A percentile compares a stretch with the other conserved stretches of the same genome.
Conservation (phyloP, 2,329 filamentous ascomycete species). For the Xylariaceae sp. region DNA sequence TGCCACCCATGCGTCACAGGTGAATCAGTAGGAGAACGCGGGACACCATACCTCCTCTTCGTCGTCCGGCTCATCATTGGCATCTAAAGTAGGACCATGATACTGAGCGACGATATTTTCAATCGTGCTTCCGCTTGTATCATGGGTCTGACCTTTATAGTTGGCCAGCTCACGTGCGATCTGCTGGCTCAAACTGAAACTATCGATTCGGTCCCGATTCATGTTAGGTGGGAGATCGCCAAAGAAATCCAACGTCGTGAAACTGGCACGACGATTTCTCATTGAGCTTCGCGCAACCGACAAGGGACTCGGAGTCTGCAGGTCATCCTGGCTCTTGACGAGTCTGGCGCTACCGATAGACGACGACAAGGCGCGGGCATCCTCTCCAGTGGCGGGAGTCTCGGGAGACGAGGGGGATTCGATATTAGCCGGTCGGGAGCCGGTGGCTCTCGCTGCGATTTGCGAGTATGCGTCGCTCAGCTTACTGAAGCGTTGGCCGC, state of each 20-base stretch:
- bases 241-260: neutral
- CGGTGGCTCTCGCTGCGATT: conserved; percentile 34
- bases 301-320: too few relatives aligned
- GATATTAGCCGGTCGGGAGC: conserved; percentile 15
- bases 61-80: conserved; percentile 6
- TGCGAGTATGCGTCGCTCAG: conserved; percentile 39
- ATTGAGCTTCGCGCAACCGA: conserved; percentile 14
- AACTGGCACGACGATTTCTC: conserved; percentile 2
- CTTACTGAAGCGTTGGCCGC: conserved; percentile 36
- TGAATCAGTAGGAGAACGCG: too few relatives aligned
- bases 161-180: conserved; percentile 7
- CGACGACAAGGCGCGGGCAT: neutral
- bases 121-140: conserved; percentile 32
- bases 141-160: conserved; percentile 12
- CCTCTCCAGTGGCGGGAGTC: neutral
- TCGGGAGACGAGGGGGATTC: neutral
- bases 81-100: conserved; percentile 10
- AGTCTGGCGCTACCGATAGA: conserved; percentile 1
- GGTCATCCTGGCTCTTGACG: conserved; percentile 19
- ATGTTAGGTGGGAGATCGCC: conserved; percentile 1
- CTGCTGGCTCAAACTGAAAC: neutral
- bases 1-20: too few relatives aligned
- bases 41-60: neutral
- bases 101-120: conserved; percentile 35
- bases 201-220: neutral